Base-by-base conservation (phyloP, 2,329 filamentous ascomycete species). In the Bimuria novae-zelandiae region DNA sequence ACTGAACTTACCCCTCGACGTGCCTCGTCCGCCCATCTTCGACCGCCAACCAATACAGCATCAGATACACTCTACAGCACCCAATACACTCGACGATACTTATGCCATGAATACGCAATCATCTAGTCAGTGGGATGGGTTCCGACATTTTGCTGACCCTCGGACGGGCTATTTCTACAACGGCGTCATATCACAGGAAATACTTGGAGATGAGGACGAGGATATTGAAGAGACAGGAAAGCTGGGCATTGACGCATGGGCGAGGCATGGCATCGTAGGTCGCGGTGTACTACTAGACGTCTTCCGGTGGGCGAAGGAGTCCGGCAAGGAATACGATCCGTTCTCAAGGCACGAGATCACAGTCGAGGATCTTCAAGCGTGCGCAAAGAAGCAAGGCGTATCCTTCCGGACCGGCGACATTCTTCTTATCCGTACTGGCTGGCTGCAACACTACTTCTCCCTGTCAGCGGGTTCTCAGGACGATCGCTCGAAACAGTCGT, bases 1-100 rank as follows among this genome's bases (percentile, higher is more conserved):
- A 1, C 77, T 87, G 17, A 84, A 88, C 71, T 84, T 84, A 77
- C 77, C 82, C 0, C 75, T 88, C 4, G 76, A 84, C 69, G 79
- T 81, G 10, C 79, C 77, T 27, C 70, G 79, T 40, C 66, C 78
- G 8, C 77, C 82, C 16, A 82, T 84, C 66, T 85, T 87, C 68
- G 75, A 77, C 51, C 78, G 85, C 14, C 77, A 80, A 54, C 69
- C 76, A 3, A 84, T 88, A 63, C 75, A 82, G 54, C 61, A 67
- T 25, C 43, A 42, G 25, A 64, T 67, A 30, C 55, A 55, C 12
- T 54, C 51, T 1, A 55, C 61, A 2, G 61, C 52, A 25, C 53
- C 54, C 5, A 58, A 61, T 7, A 60, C 57, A 0, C 61, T 63
- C 23, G 69, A 72, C 35, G 70, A 73, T n/a, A 30, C 33, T 1